These are phyloP conservation scores for Hypocreales sp. DNA, from an alignment of 2,329 filamentous ascomycete species.

Conservation along the genomic window DNA sequence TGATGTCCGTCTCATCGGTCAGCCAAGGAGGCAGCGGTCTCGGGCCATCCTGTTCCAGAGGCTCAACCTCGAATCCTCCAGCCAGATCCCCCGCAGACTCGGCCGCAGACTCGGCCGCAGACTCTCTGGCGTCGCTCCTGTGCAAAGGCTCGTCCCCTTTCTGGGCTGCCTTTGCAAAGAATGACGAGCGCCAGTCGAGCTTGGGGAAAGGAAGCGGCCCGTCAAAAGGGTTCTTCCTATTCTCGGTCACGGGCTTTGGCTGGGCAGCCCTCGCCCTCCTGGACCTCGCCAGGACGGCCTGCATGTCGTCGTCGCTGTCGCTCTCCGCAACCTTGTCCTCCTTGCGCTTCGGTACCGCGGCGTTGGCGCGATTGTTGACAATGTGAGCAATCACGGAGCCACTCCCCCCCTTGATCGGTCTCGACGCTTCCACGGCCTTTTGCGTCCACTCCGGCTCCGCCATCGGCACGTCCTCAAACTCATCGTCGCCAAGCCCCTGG, in stretches of 20 bases:
- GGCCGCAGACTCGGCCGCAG: no score
- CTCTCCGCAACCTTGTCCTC: conserved; percentile 26
- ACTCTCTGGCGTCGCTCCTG: no score
- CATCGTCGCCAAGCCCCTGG: conserved; percentile 21
- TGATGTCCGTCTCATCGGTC: conserved; percentile 46
- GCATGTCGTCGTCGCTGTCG: conserved; percentile 68
- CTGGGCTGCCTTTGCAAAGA: conserved; percentile 27
- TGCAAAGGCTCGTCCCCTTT: no score
- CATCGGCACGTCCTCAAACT: conserved; percentile 34
- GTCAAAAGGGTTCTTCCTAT: conserved; percentile 48
- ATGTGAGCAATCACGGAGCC: conserved; percentile 55
- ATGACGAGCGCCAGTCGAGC: conserved; percentile 50
- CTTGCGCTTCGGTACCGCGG: conserved; percentile 32
- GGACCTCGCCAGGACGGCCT: conserved; percentile 58
- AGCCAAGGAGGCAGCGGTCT: conserved; percentile 68
- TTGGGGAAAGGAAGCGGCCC: conserved; percentile 88
- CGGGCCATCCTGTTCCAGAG: conserved; percentile 23
- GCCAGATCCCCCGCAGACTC: conserved; percentile 32
- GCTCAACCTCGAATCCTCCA: conserved; percentile 49
- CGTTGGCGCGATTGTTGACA: conserved; percentile 58
- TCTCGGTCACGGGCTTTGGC: conserved; percentile 25
- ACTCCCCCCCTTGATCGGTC: conserved; percentile 32
- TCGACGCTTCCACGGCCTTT: conserved; percentile 31
- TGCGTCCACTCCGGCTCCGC: conserved; percentile 37
- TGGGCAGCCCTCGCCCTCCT: conserved; percentile 38